Evolutionary conservation across 129 eudicot species (phyloP).

Genomic region (Heracleum sosnowskyi): DNA sequence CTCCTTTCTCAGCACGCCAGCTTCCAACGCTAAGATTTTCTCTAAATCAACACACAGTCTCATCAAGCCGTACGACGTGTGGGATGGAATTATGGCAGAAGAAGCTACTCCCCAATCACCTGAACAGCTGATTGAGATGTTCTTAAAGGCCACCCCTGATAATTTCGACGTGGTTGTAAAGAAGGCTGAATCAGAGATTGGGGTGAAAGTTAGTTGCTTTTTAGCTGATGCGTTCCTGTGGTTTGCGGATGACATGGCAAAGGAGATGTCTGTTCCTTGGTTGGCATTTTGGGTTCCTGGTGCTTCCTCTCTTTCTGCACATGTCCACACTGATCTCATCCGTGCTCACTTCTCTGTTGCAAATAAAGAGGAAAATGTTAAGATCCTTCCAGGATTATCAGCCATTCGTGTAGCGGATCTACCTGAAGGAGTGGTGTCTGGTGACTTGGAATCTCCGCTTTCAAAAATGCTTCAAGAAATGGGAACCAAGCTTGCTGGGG

Average conservation of each 20-base stretch:
- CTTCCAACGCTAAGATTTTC: conserved; percentile 14
- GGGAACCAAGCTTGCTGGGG: conserved; percentile 8
- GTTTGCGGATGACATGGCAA: conserved; percentile 36
- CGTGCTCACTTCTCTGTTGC: background rate
- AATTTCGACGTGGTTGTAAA: conserved; percentile 11
- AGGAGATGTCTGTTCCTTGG: conserved; percentile 27
- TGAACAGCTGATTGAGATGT: conserved; percentile 17
- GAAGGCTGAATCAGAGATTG: conserved; percentile 25
- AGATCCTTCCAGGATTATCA: conserved; percentile 20
- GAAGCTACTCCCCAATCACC: background rate
- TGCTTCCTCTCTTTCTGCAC: conserved; percentile 26
- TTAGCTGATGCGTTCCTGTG: conserved; percentile 37
- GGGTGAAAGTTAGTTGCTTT: conserved; percentile 24
- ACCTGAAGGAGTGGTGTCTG: conserved; percentile 14
- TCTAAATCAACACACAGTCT: background rate
- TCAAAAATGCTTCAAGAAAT: conserved; percentile 16
- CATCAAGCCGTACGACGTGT: background rate
- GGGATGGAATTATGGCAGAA: conserved; percentile 3
- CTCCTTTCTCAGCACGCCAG: conserved; percentile 27
- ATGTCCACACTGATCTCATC: conserved; percentile 18
- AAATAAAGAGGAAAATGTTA: background rate
- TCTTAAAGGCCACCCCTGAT: conserved; percentile 20
- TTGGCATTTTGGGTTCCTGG: conserved; percentile 35
- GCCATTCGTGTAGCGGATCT: conserved; percentile 8
- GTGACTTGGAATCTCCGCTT: conserved; percentile 18